Base-by-base conservation (phyloP, 768 basidiomycete genomes). In the Trametes gibbosa region DNA sequence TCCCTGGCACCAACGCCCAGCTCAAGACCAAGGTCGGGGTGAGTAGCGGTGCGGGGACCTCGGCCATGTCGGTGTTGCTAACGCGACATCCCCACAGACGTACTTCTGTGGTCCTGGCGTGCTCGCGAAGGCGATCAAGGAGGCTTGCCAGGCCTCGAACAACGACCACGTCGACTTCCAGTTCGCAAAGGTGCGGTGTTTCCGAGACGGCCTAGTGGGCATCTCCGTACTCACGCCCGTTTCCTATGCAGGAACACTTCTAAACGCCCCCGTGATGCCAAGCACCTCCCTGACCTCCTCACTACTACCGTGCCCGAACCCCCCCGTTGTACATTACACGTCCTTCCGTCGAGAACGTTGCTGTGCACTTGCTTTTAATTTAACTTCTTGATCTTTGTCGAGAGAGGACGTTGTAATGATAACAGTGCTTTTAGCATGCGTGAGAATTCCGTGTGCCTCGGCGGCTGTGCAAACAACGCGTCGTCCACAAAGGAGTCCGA, bases 51-150 rank as follows among this genome's bases (percentile, higher is more conserved):
- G 48, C 52, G 50, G 53, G 56, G 47, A 19, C 0, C 4, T 62
- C 55, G 43, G 50, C 37, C 50, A 25, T 55, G 16, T 64, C 21
- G 35, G 34, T 51, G n/a, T 56, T 39, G 50, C 60, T 62, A 27
- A 32, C 41, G 35, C 45, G 50, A 23, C 54, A 35, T 34, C 56
- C 23, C 25, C 40, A 24, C 53, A 89, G 88, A 91, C 92, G 13
- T 94, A 92, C 75, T 95, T 92, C 79, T 95, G 93, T 68, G 93
- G 93, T 29, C 92, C 94, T 23, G 80, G 80, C 54, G 78, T 70
- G 19, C 79, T 97, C 42, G 90, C 90, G 21, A 89, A 87, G 68
- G 76, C 83, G 13, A 85, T 97, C 74, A 88, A 88, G 70, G 79
- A 84, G 60, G 90, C 90, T 12, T 84, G 86, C 13, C 69, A 81